Evolutionary conservation across 2,329 filamentous ascomycete genomes (phyloP).

Genomic region (Xylariaceae sp.): DNA sequence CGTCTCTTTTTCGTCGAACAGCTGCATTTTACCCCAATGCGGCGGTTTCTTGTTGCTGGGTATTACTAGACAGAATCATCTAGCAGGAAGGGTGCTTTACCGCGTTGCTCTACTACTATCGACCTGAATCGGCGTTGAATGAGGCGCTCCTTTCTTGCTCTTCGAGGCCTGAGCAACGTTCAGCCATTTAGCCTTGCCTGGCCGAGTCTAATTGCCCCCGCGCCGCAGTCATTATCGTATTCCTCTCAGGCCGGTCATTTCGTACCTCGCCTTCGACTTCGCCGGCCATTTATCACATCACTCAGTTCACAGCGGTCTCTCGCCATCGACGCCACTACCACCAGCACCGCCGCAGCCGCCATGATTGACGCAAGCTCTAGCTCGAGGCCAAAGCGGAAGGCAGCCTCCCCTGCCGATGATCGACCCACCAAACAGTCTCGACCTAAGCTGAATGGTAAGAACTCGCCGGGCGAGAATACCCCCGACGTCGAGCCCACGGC

Average conservation of each 20-base stretch:
- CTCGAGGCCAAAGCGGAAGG: conserved; percentile 50
- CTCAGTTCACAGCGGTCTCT: conserved; percentile 2
- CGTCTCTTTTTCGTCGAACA: background rate
- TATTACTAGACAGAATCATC: conserved; percentile 1
- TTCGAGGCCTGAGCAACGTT: conserved; percentile 22
- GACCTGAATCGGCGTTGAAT: conserved; percentile 25
- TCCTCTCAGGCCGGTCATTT: background rate
- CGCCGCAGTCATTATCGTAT: background rate
- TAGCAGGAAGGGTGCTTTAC: conserved; percentile 15
- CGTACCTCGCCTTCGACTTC: background rate
- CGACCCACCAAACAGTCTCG: conserved; percentile 43
- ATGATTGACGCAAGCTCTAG: conserved; percentile 44
- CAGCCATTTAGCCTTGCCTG: conserved; percentile 15
- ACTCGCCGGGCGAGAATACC: conserved; percentile 48
- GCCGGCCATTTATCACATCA: background rate
- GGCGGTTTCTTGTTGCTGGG: background rate
- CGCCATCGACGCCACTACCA: background rate
- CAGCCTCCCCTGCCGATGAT: conserved; percentile 41
- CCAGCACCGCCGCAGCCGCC: conserved; percentile 15
- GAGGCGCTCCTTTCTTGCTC: conserved; percentile 21
- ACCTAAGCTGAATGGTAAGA: conserved; percentile 43
- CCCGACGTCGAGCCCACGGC: conserved; percentile 37
- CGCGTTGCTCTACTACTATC: conserved; percentile 5
- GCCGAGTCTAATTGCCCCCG: conserved; percentile 5
- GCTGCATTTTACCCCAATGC: conserved; percentile 4